Evolutionary conservation across 306 rosid species (phyloP), one percentile per base, ranked within the genome.

Genomic region (Prunus salicina): DNA sequence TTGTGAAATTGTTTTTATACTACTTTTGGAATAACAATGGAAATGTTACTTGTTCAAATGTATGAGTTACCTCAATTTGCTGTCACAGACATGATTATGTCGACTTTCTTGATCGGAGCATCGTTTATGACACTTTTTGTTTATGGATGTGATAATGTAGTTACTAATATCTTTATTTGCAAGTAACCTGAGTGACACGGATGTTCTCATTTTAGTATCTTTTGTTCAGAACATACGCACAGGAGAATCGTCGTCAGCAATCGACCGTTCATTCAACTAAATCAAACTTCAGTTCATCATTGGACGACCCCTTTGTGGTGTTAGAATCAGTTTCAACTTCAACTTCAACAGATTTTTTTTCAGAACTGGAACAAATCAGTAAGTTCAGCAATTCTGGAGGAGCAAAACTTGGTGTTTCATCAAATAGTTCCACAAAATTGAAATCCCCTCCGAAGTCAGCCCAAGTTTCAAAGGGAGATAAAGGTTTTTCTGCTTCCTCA

Each of bases 391-490:
- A 75, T 71, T 86, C 89, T 7, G 81, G 78, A 55, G 88, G 79
- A 7, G 65, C 81, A 32, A 86, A 80, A 47, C 74, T 80, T 45
- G 82, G 79, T 61, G 73, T 24, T 77, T 81, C 84, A 12, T 61
- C 84, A 46, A 75, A 52, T 63, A 51, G 81, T 71, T 76, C 89
- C 78, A 64, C 91, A 65, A 32, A 80, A 32, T 73, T 90, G 86
- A 92, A 80, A 85, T 72, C 91, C 72, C 97, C 96, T 38, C 93
- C 95, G 19, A 86, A 78, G 68, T 83, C 93, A 68, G 76, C 67
- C 76, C 89, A 81, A 55, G 79, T 77, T 82, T 28, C 79, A 14
- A 80, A 76, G 67, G 81, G 81, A 43, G 72, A 79, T 79, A 86
- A 85, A 87, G 86, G 89, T 85, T 82, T 75, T 68, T 82, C 49